A percentile compares a stretch with the other conserved stretches of the same genome.
Conservation (phyloP, 495 filamentous ascomycete genomes). For the Platismatia glauca region DNA sequence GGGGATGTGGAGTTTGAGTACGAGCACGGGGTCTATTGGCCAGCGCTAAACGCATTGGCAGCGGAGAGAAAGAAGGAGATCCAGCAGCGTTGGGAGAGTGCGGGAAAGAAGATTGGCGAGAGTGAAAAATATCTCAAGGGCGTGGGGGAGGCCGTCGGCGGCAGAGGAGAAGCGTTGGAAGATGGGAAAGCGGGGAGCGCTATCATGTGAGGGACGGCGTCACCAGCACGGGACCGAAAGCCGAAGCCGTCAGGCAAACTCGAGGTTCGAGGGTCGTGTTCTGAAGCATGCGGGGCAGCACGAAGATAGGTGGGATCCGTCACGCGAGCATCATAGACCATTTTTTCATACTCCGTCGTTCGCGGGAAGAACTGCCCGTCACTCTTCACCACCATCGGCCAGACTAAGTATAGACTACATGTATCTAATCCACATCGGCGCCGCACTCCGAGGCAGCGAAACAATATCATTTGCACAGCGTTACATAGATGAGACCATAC, state of each 20-base stretch:
- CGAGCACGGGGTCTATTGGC: slow-evolving; percentile 83
- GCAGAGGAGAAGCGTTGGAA: neutral
- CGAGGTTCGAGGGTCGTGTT: neutral
- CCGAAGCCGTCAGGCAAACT: neutral
- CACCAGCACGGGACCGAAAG: neutral
- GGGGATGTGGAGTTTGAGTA: slow-evolving; percentile 60
- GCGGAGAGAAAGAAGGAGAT: slow-evolving; percentile 49
- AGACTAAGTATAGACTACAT: neutral
- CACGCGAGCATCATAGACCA: neutral
- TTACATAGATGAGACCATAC: too few species aligned
- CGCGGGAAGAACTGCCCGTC: neutral
- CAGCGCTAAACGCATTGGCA: slow-evolving; percentile 62
- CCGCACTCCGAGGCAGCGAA: too few species aligned
- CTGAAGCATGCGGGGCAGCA: neutral
- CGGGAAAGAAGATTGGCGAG: slow-evolving; percentile 73
- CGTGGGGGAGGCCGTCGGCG: slow-evolving; percentile 35
- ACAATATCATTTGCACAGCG: too few species aligned
- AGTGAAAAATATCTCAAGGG: slow-evolving; percentile 73
- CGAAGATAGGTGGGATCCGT: neutral
- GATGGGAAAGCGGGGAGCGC: neutral
- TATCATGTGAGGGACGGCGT: neutral
- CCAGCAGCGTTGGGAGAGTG: slow-evolving; percentile 62
- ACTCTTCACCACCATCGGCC: neutral
- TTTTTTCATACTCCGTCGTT: neutral
- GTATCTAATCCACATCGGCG: too few species aligned